Conservation (phyloP, 2,329 filamentous ascomycete species). For the Verticillium nubilum region DNA sequence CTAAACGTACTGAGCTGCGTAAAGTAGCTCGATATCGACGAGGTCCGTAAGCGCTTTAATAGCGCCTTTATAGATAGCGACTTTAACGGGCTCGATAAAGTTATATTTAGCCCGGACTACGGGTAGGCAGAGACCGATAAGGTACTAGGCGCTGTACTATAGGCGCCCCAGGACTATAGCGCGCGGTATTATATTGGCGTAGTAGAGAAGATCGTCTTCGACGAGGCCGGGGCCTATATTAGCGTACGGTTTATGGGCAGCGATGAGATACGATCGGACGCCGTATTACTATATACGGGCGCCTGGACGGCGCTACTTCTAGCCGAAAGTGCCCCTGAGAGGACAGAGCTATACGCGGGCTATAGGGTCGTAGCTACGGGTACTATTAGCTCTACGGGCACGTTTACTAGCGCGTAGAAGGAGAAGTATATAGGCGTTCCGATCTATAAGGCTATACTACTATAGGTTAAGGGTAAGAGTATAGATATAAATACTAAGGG, state of each 20-base stretch:
- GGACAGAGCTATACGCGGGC: conserved; percentile 45
- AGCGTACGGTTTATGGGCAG: conserved; percentile 47
- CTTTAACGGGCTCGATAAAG: conserved; percentile 47
- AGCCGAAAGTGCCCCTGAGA: conserved; percentile 42
- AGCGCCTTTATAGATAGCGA: conserved; percentile 52
- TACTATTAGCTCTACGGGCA: conserved; percentile 36
- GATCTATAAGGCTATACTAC: conserved; percentile 42
- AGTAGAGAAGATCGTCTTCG: conserved; percentile 39
- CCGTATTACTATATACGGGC: conserved; percentile 50
- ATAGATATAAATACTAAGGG: conserved; percentile 40
- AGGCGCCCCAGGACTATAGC: conserved; percentile 43
- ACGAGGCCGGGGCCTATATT: conserved; percentile 34
- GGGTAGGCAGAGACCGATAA: conserved; percentile 58
- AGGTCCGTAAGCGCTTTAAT: conserved; percentile 49
- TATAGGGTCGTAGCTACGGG: conserved; percentile 52
- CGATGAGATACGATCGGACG: conserved; percentile 40
- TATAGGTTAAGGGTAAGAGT: conserved; percentile 35
- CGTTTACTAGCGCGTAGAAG: conserved; percentile 36
- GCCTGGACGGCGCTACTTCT: conserved; percentile 51
- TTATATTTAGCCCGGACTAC: conserved; percentile 54
- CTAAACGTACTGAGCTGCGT: conserved; percentile 33
- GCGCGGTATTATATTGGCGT: conserved; percentile 50
- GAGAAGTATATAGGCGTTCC: conserved; percentile 43
- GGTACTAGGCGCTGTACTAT: conserved; percentile 47
- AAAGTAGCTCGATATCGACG: conserved; percentile 37